These are phyloP conservation scores for Boletus barrowsii DNA, from an alignment of 768 basidiomycete genomes.

Conservation along the genomic window DNA sequence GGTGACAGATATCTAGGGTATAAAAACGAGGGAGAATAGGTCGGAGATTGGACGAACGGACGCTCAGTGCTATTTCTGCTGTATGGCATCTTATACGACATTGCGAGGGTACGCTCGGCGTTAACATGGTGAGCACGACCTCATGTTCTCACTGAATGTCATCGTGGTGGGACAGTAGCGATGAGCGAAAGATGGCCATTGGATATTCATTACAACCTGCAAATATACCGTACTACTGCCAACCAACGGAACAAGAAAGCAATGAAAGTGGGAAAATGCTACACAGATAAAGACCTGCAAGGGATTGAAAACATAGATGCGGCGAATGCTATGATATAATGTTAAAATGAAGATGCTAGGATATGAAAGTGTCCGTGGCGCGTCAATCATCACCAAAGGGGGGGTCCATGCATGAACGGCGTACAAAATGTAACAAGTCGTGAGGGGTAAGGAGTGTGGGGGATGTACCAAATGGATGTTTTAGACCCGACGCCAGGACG, in stretches of 20 bases:
- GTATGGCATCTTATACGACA: background rate
- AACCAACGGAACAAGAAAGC: constrained; percentile 23
- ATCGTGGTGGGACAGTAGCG: background rate
- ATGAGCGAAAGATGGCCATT: background rate
- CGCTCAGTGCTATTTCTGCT: no score
- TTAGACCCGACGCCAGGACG: constrained; percentile 62
- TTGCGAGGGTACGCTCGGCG: background rate
- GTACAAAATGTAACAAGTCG: constrained; percentile 19
- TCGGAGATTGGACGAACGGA: constrained; percentile 4
- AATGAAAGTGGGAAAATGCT: constrained; percentile 25
- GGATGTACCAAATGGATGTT: constrained; percentile 7
- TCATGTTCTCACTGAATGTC: background rate
- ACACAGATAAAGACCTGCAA: constrained; percentile 28
- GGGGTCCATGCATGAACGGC: constrained; percentile 21
- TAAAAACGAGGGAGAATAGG: no score
- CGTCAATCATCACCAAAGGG: constrained; percentile 25
- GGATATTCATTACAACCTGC: constrained; percentile 26
- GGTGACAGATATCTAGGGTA: no score
- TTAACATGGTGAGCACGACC: background rate
- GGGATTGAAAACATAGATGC: constrained; percentile 23
- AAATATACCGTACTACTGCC: constrained; percentile 28
- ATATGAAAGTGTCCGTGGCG: constrained; percentile 29
- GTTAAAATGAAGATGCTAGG: constrained; percentile 33
- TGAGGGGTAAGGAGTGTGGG: constrained; percentile 25
- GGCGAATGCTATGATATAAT: constrained; percentile 31